A percentile compares a stretch with the other conserved stretches of the same genome.
Conservation (phyloP, 129 eudicot species). For the Flaveria brownii region DNA sequence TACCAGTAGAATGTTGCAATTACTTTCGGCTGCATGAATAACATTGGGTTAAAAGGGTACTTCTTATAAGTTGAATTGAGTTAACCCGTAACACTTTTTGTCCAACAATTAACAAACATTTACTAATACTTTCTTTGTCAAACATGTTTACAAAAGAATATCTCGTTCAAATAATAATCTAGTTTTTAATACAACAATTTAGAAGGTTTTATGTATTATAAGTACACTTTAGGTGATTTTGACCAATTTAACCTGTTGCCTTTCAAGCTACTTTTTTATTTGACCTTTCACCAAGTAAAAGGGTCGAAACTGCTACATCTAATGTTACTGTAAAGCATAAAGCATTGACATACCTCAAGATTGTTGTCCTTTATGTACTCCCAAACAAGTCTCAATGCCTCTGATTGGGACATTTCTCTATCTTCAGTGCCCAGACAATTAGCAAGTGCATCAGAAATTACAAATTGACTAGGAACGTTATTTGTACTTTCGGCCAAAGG, state of each 20-base stretch:
- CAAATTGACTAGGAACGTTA: slow-evolving; percentile 47
- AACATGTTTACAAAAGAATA: not conserved
- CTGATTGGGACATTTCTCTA: slow-evolving; percentile 76
- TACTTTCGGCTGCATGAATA: not conserved
- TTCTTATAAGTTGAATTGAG: not conserved
- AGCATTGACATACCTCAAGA: slow-evolving; percentile 56
- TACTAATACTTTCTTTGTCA: too few species aligned
- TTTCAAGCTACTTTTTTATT: not conserved
- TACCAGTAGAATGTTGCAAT: not conserved
- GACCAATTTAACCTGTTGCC: not conserved
- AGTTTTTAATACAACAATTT: too few species aligned
- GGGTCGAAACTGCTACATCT: too few species aligned
- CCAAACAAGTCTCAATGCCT: slow-evolving; percentile 69
- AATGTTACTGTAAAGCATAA: not conserved
- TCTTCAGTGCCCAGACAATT: slow-evolving; percentile 71
- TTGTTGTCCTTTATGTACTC: slow-evolving; percentile 78
- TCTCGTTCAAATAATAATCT: not conserved
- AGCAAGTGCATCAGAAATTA: slow-evolving; percentile 79
- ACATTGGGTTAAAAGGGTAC: not conserved
- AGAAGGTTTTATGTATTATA: too few species aligned
- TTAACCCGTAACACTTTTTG: too few species aligned
- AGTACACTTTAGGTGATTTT: not conserved
- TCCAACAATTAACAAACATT: too few species aligned
- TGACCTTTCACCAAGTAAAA: not conserved
- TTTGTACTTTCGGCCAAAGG: slow-evolving; percentile 48